A percentile compares a stretch with the other conserved stretches of the same genome.
phyloP scores from a whole-genome alignment of 495 filamentous ascomycete genomes.

The Talaromyces adpressus region DNA sequence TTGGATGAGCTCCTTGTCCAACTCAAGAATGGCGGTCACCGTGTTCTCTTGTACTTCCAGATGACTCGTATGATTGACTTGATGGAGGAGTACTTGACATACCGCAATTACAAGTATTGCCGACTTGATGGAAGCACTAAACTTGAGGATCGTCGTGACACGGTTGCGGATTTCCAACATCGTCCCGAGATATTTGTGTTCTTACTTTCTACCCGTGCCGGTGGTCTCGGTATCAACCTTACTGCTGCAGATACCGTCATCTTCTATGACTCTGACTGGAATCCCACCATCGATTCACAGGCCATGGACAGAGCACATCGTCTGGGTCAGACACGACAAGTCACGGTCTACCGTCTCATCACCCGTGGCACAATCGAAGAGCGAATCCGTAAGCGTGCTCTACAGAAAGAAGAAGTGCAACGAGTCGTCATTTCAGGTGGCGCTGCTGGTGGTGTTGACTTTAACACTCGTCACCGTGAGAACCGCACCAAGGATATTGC shows the following conservation, averaged over 20 bases:
- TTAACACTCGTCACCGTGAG: constrained; percentile 82
- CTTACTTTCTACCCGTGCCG: constrained; percentile 88
- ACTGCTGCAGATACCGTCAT: constrained; percentile 92
- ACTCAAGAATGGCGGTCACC: constrained; percentile 87
- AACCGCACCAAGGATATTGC: constrained; percentile 94
- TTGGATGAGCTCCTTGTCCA: constrained; percentile 80
- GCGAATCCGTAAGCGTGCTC: constrained; percentile 91
- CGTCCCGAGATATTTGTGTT: constrained; percentile 93
- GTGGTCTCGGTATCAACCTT: constrained; percentile 96
- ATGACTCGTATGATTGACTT: constrained; percentile 99
- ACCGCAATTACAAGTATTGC: constrained; percentile 97
- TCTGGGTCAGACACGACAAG: constrained; percentile 91
- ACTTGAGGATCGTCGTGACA: constrained; percentile 92
- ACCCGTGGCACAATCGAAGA: constrained; percentile 97
- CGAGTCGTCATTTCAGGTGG: constrained; percentile 95
- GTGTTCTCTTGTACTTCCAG: constrained; percentile 99
- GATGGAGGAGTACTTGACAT: constrained; percentile 98
- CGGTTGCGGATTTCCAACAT: constrained; percentile 92
- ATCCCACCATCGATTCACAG: constrained; percentile 96
- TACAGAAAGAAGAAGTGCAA: constrained; percentile 99
- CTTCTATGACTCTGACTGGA: constrained; percentile 99
- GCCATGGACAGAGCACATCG: constrained; percentile 99
- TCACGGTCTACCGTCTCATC: constrained; percentile 96
- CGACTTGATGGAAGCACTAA: constrained; percentile 97
- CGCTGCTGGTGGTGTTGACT: constrained; percentile 76